A percentile compares a stretch with the other conserved stretches of the same genome.
These are phyloP conservation scores for Globisporangium cystogenes DNA, from an alignment of 352 stramenopile species.

Conservation along the genomic window DNA sequence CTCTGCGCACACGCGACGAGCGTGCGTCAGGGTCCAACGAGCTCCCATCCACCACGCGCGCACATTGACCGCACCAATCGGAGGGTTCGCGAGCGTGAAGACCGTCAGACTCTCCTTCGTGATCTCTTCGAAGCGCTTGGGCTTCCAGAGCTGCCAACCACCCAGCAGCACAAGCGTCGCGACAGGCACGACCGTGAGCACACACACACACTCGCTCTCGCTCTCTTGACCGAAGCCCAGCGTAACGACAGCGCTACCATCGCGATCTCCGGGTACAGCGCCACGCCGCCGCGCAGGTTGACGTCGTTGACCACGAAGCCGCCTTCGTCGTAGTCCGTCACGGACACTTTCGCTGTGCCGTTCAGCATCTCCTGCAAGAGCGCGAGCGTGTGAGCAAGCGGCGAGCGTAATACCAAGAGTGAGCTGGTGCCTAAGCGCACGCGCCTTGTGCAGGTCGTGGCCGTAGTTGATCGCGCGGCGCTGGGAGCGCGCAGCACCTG, in stretches of 20 bases:
- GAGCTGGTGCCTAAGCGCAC: conserved; percentile 10
- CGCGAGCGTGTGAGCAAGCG: neutral
- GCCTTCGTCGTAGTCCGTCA: conserved; percentile 83
- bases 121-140: conserved; percentile 69
- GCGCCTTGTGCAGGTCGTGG: conserved; percentile 83
- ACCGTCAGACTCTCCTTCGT: conserved; percentile 68
- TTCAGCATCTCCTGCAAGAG: conserved; percentile 75
- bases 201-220: too few relatives aligned
- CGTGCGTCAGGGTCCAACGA: too few relatives aligned
- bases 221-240: too few relatives aligned
- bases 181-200: too few relatives aligned
- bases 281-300: conserved; percentile 78
- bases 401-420: neutral
- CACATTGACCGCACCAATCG: conserved; percentile 57
- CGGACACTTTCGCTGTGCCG: conserved; percentile 68
- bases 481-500: conserved; percentile 6
- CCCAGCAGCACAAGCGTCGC: too few relatives aligned
- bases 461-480: conserved; percentile 73
- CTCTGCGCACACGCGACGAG: conserved; percentile 19
- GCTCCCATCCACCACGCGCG: too few relatives aligned
- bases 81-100: conserved; percentile 72
- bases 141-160: conserved; percentile 65
- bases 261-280: conserved; percentile 61
- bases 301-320: conserved; percentile 83
- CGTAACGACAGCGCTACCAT: conserved; percentile 31